Base-by-base conservation (phyloP, 2,329 filamentous ascomycete species). In the Pyrenophora graminea region DNA sequence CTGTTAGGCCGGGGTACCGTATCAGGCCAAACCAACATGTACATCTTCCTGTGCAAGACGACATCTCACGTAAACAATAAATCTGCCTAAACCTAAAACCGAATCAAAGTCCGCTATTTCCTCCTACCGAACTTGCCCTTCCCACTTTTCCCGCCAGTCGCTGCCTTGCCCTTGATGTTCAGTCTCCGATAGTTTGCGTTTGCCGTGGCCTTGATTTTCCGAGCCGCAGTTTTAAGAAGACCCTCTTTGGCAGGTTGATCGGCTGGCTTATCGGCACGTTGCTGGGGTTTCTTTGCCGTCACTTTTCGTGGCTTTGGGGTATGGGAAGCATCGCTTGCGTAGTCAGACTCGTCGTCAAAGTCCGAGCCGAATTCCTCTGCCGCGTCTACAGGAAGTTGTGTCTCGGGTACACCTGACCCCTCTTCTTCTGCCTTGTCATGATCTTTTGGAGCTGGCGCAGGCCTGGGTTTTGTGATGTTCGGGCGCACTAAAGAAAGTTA, bases 81-180 rank as follows among this genome's bases (percentile, higher is more conserved):
- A 17, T 23, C 21, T 23, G 34, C n/a, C 21, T 44, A 38, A 19
- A 8, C 18, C 15, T n/a, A 15, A 36, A 2, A 25, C 31, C 38
- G 12, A 15, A 48, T 43, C 30, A 33, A 40, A 10, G n/a, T 33
- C 44, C 21, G 6, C 40, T 51, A 69, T 53, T 63, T 61, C 52
- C 65, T 65, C 36, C 64, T 61, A 17, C 77, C 74, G 58, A 71
- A 72, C 51, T 71, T 69, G 2, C 77, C 76, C 41, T 73, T 75
- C 17, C 71, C 72, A 40, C 64, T 62, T 40, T 73, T 75, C 17
- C 71, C 72, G 40, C 64, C 62, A 12, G 48, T 67, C 55, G 69
- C 70, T 36, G 74, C 76, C 63, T 79, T 77, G 53, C 76, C 76
- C 67, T 78, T 80, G 66, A 81, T 80, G 54, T 81, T 81, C 25